Evolutionary conservation across 768 basidiomycete genomes (phyloP), one percentile per base, ranked within the genome.

Genomic region (Cystofilobasidium ferigula): DNA sequence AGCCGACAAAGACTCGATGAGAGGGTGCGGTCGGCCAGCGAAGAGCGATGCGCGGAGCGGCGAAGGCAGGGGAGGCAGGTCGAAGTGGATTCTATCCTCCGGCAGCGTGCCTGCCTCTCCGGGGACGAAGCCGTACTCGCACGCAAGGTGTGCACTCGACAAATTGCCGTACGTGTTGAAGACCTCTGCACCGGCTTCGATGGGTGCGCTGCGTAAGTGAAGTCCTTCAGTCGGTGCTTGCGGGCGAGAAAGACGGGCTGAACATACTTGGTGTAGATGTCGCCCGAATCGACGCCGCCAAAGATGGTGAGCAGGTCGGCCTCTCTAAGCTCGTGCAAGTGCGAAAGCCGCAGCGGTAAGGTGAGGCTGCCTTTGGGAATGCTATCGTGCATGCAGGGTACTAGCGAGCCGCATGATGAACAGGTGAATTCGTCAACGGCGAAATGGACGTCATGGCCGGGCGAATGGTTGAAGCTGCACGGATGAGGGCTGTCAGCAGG

Each of bases 341-440:
- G 54, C 1, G 38, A 16, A 1, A 61, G 47, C 24, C 63, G 40
- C 4, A 5, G 30, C 35, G 47, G 57, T 16, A 47, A 38, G 14
- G 6, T 28, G 7, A 22, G n/a, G 0, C 34, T 0, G 16, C 45
- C 40, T 10, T 16, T 40, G 7, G 28, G 42, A n/a, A 34, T 32
- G 38, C 73, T 76, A 68, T 84, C 88, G 72, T 90, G 88, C n/a
- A 74, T 71, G 70, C 88, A 90, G 73, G 85, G 82, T 12, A 76
- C 71, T 18, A 87, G 73, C 2, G 84, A 83, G 30, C 88, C 88
- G 72, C 88, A 90, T 65, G 79, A 79, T 6, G 79, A 72, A 71
- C 88, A 90, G 22, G 89, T 88, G 72, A 83, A 79, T 72, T 81
- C 85, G 68, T 89, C 87, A 58, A 81, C 84, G 85, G 88, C 74